Base-by-base conservation (phyloP, 2,329 filamentous ascomycete species). In the Scedosporium minutisporum region DNA sequence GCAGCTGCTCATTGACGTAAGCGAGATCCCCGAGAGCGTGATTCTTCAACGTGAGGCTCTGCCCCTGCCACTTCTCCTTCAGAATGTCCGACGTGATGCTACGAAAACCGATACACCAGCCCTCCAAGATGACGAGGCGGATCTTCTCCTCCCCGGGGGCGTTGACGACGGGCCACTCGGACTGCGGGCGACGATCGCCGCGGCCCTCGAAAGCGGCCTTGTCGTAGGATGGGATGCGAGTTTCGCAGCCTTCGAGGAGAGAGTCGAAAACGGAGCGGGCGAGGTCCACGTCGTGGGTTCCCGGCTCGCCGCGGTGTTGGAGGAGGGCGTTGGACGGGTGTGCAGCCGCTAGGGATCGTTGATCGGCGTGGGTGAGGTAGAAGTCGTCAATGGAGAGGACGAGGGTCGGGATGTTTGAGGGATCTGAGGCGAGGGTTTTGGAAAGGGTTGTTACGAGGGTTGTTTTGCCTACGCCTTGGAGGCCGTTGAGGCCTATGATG, bases 401-500 rank as follows among this genome's bases (percentile, higher is more conserved):
- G 58, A 90, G 78, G 2, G 88, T 88, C 25, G 89, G 78, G 25
- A 77, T 79, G 70, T 87, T 79, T 44, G 72, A 70, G 25, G 90
- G 80, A 12, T 1, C 10, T 14, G 78, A 73, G 57, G 82, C 78
- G 44, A 93, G 82, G 14, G 82, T 84, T 21, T 79, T 72, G 66
- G 85, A 82, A 53, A 96, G 82, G 4, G 83, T 80, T 44, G 81
- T 81, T 44, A 93, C 92, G 69, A 96, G 82, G 12, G 93, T 96
- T 3, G 93, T 96, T 78, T 97, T 97, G 67, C 93, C 93, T 44
- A 90, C 88, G 65, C 93, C 93, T 76, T 97, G 93, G 29, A 96
- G 86, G 65, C 93, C 93, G 69, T 96, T 96, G 69, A 97, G 82
- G 57, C 92, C 93, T 65, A 97, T 82, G 72, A 96, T 85, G 74